Base-by-base conservation (phyloP, 176 grass and related monocot genomes). In the Oryza rufipogon region DNA sequence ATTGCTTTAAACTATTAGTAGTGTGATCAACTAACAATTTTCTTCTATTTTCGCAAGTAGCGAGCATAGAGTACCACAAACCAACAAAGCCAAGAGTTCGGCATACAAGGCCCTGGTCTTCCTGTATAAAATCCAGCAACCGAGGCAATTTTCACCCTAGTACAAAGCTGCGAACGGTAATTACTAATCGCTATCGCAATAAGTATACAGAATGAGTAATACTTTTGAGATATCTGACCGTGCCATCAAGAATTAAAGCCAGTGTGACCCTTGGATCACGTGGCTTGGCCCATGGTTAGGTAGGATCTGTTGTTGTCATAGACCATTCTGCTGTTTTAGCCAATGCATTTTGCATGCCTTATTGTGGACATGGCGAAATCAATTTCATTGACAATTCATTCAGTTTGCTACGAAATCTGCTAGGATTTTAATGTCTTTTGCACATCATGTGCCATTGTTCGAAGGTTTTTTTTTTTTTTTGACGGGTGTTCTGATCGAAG, bases 61-160 rank as follows among this genome's bases (percentile, higher is more conserved):
- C 92, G 46, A 89, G 80, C 70, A 84, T 97, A 69, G 90, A 92
- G 47, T 92, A 89, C 56, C 85, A 90, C 11, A 97, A 93, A 65
- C 87, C 90, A 61, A 97, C 77, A 74, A 97, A 94, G 85, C 87
- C 91, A 2, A 91, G 94, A 68, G 82, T 94, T 75, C 87, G 91
- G 39, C 91, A 89, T 61, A 90, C 87, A 68, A 88, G 75, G 60
- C 88, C 90, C 1, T 97, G 92, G 94, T 54, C 90, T 71, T 85
- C 87, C 15, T 85, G 77, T 44, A n/a, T 73, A 33, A 97, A 90
- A 86, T 89, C 84, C 26, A 91, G 68, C 80, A 87, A 71, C 58
- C 81, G 82, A 78, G 86, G 81, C 41, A 81, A 78, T 66, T 64
- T 85, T 82, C 88, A 79, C 44, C 80, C 86, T 1, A 82, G 10